These are phyloP conservation scores for Pseudogymnoascus sp. DNA, from an alignment of 2,329 filamentous ascomycete species.

Conservation along the genomic window DNA sequence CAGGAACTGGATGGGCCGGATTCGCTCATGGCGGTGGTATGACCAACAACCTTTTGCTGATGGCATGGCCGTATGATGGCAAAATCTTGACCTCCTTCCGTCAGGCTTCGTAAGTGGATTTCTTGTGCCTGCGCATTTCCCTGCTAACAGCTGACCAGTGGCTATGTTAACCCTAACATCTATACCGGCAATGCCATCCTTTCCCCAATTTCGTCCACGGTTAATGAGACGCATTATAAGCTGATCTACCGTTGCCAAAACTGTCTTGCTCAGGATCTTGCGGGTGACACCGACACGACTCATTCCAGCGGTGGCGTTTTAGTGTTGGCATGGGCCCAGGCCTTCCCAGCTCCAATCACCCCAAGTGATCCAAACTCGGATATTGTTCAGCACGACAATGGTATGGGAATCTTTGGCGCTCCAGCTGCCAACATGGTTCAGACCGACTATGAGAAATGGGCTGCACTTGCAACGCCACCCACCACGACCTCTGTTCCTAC, in stretches of 20 bases:
- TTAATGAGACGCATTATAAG: not conserved
- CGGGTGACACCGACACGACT: constrained; percentile 40
- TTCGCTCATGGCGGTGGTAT: constrained; percentile 49
- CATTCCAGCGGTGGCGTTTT: constrained; percentile 28
- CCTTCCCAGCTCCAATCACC: constrained; percentile 31
- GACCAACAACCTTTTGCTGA: constrained; percentile 49
- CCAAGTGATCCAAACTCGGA: constrained; percentile 38
- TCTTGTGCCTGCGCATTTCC: not conserved
- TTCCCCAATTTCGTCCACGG: constrained; percentile 1
- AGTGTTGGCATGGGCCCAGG: constrained; percentile 50
- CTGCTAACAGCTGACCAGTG: constrained; percentile 28
- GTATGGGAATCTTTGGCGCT: constrained; percentile 46
- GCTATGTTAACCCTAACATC: constrained; percentile 49
- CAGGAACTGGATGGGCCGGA: constrained; percentile 48
- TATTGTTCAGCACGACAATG: constrained; percentile 48
- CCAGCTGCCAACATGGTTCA: constrained; percentile 38
- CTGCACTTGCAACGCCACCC: constrained; percentile 20
- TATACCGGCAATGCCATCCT: constrained; percentile 44
- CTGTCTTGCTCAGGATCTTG: constrained; percentile 46
- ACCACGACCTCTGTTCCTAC: constrained; percentile 18
- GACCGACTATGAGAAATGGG: constrained; percentile 29
- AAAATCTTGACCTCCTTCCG: constrained; percentile 50
- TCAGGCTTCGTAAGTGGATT: constrained; percentile 36
- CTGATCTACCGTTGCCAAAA: constrained; percentile 4
- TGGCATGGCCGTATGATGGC: constrained; percentile 47